Base-by-base conservation (phyloP, 1,139 yeast species). In the Kazachstania sp. region DNA sequence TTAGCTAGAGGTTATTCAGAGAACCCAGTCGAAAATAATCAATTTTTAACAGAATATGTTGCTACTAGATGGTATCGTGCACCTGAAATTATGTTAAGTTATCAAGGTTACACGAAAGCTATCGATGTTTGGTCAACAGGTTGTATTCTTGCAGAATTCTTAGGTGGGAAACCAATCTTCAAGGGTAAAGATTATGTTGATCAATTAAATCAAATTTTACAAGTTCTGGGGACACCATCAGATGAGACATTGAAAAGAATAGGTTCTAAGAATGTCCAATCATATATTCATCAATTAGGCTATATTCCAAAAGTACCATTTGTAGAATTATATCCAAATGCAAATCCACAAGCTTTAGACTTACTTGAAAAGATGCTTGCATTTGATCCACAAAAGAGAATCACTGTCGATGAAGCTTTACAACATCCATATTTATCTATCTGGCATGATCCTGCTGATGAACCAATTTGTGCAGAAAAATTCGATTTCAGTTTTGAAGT, bases 61-160 rank as follows among this genome's bases (percentile, higher is more conserved):
- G 97, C 98, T 32, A 92, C 98, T 0, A 75, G 98, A 63, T 92
- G 98, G 97, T 92, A 92, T 67, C 73, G 98, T 56, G 98, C 98
- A 1, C 98, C 98, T 0, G 98, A 92, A 64, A 87, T 92, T 67
- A 92, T 92, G 92, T 74, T 92, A 49, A 82, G 95, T 59, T 87
- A 86, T 66, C 94, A 94, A 60, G 86, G 90, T 52, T 92, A 92
- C 68, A 86, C 97, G 7, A 90, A 88, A 69, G 96, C 98, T 26
- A 92, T 92, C 53, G 98, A 92, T 65, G 77, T 92, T 45, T 92
- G 98, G 98, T 86, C 96, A 0, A 95, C 94, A 30, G 98, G 98
- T 2, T 92, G 98, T 69, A 90, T 92, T 51, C 71, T 92, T 49
- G 98, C 97, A 0, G 98, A 92, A 63, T 73, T 92, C 47, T 71